These are phyloP conservation scores for Madurella mycetomatis DNA, from an alignment of 2,329 filamentous ascomycete genomes.

Conservation along the genomic window DNA sequence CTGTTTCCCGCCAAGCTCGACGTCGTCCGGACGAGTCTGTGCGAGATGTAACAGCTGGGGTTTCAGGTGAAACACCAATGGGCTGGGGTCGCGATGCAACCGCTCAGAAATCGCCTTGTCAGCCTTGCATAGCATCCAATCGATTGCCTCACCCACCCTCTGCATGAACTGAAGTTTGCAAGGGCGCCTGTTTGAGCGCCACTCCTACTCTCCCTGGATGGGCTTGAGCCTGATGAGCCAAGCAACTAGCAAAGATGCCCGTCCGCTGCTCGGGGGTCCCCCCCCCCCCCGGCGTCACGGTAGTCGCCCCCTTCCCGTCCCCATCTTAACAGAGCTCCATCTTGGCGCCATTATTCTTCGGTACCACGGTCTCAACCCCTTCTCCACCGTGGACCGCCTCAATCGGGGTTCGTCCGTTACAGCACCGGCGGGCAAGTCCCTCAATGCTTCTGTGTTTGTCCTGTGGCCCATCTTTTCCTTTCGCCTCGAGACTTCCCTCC, in stretches of 20 bases:
- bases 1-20: not conserved
- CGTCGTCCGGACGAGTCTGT: constrained; percentile 9
- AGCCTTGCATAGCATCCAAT: constrained; percentile 35
- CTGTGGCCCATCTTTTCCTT: not conserved
- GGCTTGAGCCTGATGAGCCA: constrained; percentile 11
- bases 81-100: constrained; percentile 29
- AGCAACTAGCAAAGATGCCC: constrained; percentile 6
- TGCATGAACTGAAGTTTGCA: constrained; percentile 28
- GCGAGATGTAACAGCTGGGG: constrained; percentile 39
- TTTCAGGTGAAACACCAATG: constrained; percentile 44
- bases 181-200: constrained; percentile 30
- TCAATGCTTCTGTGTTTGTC: not conserved
- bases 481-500: constrained; percentile 5
- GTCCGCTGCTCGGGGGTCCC: not conserved
- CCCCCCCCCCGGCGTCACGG: constrained; percentile 1
- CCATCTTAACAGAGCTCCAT: not conserved
- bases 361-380: not conserved
- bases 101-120: constrained; percentile 25
- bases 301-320: constrained; percentile 4
- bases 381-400: constrained; percentile 3
- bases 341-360: constrained; percentile 5
- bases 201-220: constrained; percentile 14
- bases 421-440: not conserved
- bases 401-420: not conserved
- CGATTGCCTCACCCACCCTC: constrained; percentile 15